Evolutionary conservation across 176 grass and related monocot species (phyloP).

Genomic region (Aechmea fasciata): DNA sequence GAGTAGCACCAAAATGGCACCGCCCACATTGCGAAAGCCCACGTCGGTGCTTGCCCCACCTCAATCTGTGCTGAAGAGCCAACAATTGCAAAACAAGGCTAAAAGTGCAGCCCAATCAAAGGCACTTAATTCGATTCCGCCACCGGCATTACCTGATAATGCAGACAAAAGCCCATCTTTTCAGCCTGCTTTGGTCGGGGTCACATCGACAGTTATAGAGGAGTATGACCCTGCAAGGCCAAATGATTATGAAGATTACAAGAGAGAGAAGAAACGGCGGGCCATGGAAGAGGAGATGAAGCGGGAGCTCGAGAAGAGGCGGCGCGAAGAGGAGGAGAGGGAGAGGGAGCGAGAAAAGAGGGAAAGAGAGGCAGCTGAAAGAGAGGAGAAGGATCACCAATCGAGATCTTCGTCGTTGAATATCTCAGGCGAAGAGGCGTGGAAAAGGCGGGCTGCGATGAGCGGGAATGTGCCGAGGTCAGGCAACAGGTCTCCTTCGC

Average conservation of each 20-base stretch:
- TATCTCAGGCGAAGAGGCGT: slow-evolving; percentile 91
- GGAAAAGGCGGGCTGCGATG: slow-evolving; percentile 78
- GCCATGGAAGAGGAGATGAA: slow-evolving; percentile 69
- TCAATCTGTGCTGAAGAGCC: slow-evolving; percentile 52
- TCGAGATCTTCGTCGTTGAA: slow-evolving; percentile 42
- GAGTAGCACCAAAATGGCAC: slow-evolving; percentile 91
- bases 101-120: slow-evolving; percentile 32
- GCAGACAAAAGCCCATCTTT: slow-evolving; percentile 23
- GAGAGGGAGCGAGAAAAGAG: slow-evolving; percentile 38
- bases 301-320: slow-evolving; percentile 58
- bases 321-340: slow-evolving; percentile 59
- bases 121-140: neutral
- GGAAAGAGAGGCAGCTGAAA: slow-evolving; percentile 44
- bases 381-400: slow-evolving; percentile 47
- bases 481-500: slow-evolving; percentile 24
- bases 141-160: slow-evolving; percentile 1
- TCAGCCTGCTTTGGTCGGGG: slow-evolving; percentile 61
- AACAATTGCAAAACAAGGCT: slow-evolving; percentile 20
- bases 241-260: slow-evolving; percentile 95
- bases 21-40: slow-evolving; percentile 78
- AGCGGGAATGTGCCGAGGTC: slow-evolving; percentile 23
- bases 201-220: slow-evolving; percentile 75
- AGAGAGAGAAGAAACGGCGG: slow-evolving; percentile 65
- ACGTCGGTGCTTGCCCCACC: slow-evolving; percentile 53
- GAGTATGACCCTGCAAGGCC: slow-evolving; percentile 96